phyloP scores from a whole-genome alignment of 495 filamentous ascomycete genomes.

The Massariosphaeria phaeospora region DNA sequence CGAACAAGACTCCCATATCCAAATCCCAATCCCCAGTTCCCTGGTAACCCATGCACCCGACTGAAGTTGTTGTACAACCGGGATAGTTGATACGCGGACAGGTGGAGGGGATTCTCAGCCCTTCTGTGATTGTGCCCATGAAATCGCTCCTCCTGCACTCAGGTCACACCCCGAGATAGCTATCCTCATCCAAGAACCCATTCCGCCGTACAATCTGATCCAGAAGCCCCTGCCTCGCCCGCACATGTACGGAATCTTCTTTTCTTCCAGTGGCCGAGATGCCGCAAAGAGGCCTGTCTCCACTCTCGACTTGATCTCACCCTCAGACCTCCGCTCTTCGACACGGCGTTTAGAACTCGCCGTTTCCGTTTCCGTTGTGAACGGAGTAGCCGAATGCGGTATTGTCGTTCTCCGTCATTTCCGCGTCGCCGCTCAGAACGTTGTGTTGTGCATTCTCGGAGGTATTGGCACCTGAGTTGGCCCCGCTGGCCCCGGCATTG shows the following conservation, averaged over 20 bases:
- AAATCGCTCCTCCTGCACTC: not conserved
- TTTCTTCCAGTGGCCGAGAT: constrained; percentile 28
- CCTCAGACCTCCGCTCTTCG: constrained; percentile 17
- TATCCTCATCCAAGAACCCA: not conserved
- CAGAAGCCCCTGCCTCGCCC: not conserved
- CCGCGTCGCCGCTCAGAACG: constrained; percentile 37
- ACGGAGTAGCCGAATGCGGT: constrained; percentile 39
- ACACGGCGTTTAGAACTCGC: constrained; percentile 34
- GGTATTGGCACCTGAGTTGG: constrained; percentile 28
- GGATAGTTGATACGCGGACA: not conserved
- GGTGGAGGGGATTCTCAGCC: not conserved
- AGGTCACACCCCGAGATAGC: not conserved
- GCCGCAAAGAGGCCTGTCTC: constrained; percentile 10
- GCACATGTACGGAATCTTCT: constrained; percentile 11
- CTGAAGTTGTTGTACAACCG: not conserved
- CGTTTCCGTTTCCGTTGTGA: constrained; percentile 35
- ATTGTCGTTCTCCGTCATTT: constrained; percentile 34
- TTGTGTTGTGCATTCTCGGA: constrained; percentile 33
- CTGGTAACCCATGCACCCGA: not conserved
- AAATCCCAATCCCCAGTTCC: not conserved
- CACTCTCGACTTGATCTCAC: constrained; percentile 5
- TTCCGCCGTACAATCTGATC: constrained; percentile 20
- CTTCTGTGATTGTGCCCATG: too few species aligned
- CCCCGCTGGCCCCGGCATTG: constrained; percentile 28
- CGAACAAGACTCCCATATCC: constrained; percentile 1